Evolutionary conservation across 345 rosid species (phyloP), one percentile per base, ranked within the genome.

Genomic region (Citrus mangshanensis): DNA sequence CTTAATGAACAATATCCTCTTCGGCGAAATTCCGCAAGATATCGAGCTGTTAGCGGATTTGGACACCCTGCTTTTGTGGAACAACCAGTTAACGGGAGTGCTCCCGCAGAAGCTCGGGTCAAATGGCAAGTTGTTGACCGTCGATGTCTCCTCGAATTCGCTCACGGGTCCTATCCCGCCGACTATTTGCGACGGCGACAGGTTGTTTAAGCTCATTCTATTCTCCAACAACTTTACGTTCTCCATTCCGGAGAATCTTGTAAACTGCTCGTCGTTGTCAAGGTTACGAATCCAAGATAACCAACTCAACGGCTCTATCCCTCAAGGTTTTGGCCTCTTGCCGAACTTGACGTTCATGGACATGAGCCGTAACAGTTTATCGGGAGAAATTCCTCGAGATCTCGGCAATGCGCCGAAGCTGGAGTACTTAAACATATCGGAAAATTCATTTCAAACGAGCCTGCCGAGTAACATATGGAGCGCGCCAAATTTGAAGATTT

Each of bases 61-160:
- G 24, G 85, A 81, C 75, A 84, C 91, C 3, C 79, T 97, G 13
- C 68, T 54, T 46, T 82, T 97, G 0, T 97, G 99, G 99, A 83
- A 88, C 87, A 97, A 94, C 79, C 77, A 72, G 56, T 80, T 96
- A 37, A 86, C 90, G 14, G 98, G 98, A 66, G 78, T 72, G 19
- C 90, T 97, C 12, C 99, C 99, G 0, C 88, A 83, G 64, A 91
- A 82, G 76, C 93, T 97, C 4, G 99, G 99, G 25, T 82, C 92
- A 13, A 93, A 87, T 70, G 89, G 90, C 10, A 91, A 92, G 65
- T 83, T 97, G 22, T 68, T 46, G 55, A 75, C 82, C 7, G 70
- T 97, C 16, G 99, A 97, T 72, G 98, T 93, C 35, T 94, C 98
- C 0, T 83, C 91, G 58, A 97, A 97, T 78, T 88, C 82, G 6